Percentiles rank a stretch among this genome's conserved stretches.
Conservation (phyloP, 1,284 basidiomycete species). For the Ustilago bromivora region DNA sequence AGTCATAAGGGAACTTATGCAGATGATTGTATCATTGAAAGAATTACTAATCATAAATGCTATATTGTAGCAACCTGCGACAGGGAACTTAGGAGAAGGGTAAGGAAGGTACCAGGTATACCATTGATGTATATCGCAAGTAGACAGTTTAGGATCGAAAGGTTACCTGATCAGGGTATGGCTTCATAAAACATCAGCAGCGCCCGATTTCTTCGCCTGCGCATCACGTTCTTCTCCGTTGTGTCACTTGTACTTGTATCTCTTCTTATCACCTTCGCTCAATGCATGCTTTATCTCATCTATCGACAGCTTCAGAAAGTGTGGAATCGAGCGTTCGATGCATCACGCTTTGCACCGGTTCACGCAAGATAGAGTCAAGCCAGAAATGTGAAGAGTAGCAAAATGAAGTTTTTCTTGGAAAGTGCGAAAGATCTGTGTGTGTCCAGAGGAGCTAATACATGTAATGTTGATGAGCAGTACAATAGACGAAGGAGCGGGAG, state of each 20-base stretch:
- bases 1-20: constrained; percentile 96
- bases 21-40: constrained; percentile 96
- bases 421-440: not conserved
- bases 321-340: too few relatives aligned
- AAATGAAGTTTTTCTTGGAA: not conserved
- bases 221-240: not conserved
- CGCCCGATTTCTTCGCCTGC: not conserved
- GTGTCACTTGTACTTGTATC: constrained; percentile 12
- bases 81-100: constrained; percentile 88
- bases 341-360: too few relatives aligned
- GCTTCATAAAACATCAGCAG: constrained; percentile 36
- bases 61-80: constrained; percentile 99
- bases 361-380: too few relatives aligned
- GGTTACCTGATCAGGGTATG: constrained; percentile 67
- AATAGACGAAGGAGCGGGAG: not conserved
- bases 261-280: not conserved
- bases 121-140: constrained; percentile 68
- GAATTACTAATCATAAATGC: constrained; percentile 93
- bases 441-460: constrained; percentile 9
- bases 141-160: constrained; percentile 64
- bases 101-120: constrained; percentile 77
- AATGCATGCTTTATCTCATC: not conserved
- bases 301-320: too few relatives aligned
- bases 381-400: too few relatives aligned
- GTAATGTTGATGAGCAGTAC: not conserved